Base-by-base conservation (phyloP, 176 grass and related monocot genomes). In the Triticum dicoccoides region DNA sequence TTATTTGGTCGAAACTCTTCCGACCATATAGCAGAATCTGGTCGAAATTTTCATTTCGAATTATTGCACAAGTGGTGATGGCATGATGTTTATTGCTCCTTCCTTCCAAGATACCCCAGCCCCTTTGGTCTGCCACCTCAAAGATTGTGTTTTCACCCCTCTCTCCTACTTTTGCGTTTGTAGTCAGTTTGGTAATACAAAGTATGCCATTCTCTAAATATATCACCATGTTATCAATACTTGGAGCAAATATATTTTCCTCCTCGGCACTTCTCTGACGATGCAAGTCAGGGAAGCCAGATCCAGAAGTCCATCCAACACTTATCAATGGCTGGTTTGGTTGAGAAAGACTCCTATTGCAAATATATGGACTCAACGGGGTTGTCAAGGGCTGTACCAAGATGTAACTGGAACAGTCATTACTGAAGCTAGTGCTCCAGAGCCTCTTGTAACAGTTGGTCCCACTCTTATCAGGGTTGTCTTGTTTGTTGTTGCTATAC, bases 1-100 rank as follows among this genome's bases (percentile, higher is more conserved):
- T 77, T 70, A 85, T 64, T 64, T 85, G 80, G 81, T 79, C 11
- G 9, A 27, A 4, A 4, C 66, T 35, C n/a, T 85, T 25, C 6
- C 11, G 34, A 25, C 24, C 62, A 64, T 61, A 89, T 49, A 89
- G 88, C 13, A 95, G 86, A 80, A 95, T 30, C 21, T 44, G 77
- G 44, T 95, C 93, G 35, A 91, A 91, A 23, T 69, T 83, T 63
- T 95, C 89, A 75, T 88, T 80, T 56, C 84, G 82, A 24, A 69
- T 77, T 15, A 14, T 37, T 47, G 85, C 89, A 65, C 75, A 76
- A 58, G 84, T 59, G 3, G 29, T 91, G 70, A 89, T 54, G 75
- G 91, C 86, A n/a, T 47, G 76, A 35, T 89, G 87, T 64, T 95
- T 95, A 32, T 47, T 63, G 47, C 58, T 81, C 87, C 83, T 86